Evolutionary conservation across 768 basidiomycete species (phyloP).

Genomic region (Cystoderma amianthinum): DNA sequence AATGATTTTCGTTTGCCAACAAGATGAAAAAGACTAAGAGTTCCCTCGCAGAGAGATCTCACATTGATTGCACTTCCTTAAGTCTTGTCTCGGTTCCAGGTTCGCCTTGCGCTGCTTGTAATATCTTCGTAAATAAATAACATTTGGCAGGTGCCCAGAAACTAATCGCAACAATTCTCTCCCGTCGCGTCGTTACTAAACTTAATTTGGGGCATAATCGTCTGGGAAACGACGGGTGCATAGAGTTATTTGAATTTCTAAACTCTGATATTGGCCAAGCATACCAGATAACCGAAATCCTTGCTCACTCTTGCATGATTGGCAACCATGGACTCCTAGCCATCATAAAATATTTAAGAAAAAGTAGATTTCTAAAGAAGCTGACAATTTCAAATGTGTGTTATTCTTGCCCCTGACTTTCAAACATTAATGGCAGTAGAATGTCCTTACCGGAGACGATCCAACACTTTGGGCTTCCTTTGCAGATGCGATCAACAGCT

Average conservation of each 20-base stretch:
- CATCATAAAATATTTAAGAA: constrained; percentile 43
- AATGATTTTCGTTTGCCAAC: no score
- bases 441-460: constrained; percentile 21
- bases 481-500: constrained; percentile 44
- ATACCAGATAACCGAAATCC: constrained; percentile 46
- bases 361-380: constrained; percentile 37
- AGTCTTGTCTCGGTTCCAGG: background rate
- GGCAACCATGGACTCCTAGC: constrained; percentile 47
- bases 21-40: no score
- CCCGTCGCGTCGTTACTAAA: constrained; percentile 43
- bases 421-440: constrained; percentile 7
- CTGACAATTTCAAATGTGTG: constrained; percentile 55
- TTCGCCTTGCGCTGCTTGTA: background rate
- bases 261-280: constrained; percentile 36
- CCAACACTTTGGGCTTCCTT: constrained; percentile 29
- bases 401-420: constrained; percentile 3
- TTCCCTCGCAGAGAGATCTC: background rate
- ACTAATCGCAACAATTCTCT: no score
- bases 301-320: constrained; percentile 49
- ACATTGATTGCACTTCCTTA: background rate
- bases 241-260: constrained; percentile 47
- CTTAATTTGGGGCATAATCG: constrained; percentile 49
- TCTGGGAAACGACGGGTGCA: constrained; percentile 52
- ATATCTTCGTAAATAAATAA: no score
- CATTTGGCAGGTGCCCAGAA: no score